These are phyloP conservation scores for Chalciporus sp. DNA, from an alignment of 1,284 basidiomycete species.

Conservation along the genomic window DNA sequence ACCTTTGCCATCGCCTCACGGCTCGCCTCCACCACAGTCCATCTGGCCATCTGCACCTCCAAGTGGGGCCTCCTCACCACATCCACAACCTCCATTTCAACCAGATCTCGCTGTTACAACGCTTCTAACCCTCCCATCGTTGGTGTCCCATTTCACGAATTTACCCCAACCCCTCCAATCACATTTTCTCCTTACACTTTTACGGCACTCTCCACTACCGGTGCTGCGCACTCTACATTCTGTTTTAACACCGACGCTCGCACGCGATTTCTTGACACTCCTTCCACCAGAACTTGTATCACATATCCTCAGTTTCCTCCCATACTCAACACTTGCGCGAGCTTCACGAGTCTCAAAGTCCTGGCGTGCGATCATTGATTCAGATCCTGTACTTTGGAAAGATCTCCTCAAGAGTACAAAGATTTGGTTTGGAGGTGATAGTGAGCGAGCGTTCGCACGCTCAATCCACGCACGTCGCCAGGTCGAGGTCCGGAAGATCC, in stretches of 20 bases:
- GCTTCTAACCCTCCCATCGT: constrained; percentile 75
- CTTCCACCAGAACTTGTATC: constrained; percentile 85
- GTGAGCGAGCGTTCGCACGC: constrained; percentile 69
- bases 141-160: constrained; percentile 72
- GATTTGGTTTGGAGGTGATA: constrained; percentile 84
- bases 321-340: constrained; percentile 75
- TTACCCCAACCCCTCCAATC: constrained; percentile 79
- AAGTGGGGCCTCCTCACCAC: constrained; percentile 69
- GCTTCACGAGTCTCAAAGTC: constrained; percentile 80
- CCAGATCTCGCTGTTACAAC: constrained; percentile 78
- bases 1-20: constrained; percentile 78
- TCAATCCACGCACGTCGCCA: constrained; percentile 63
- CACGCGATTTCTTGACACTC: constrained; percentile 84
- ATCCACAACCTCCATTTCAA: constrained; percentile 69
- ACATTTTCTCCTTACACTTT: constrained; percentile 80
- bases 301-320: constrained; percentile 76
- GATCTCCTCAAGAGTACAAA: constrained; percentile 76
- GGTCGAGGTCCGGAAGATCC: constrained; percentile 43
- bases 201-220: constrained; percentile 82
- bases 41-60: constrained; percentile 79
- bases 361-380: constrained; percentile 84
- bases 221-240: constrained; percentile 83
- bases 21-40: constrained; percentile 71
- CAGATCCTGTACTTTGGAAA: constrained; percentile 83
- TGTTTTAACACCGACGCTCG: constrained; percentile 80